Base-by-base conservation (phyloP, 805 yeast species). In the Geotrichum ghanense region DNA sequence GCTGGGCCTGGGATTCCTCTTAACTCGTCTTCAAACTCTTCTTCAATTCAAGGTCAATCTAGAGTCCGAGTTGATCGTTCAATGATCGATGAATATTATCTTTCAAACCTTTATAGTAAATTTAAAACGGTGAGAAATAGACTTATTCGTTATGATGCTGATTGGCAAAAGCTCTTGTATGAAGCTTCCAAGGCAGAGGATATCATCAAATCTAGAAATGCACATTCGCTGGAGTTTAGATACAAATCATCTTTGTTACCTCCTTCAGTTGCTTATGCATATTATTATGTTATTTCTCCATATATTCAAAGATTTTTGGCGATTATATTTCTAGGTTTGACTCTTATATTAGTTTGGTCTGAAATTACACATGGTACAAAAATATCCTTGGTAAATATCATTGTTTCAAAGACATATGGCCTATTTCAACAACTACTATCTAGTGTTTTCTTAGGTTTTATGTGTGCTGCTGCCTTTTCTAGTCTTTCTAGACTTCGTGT, bases 311-410 rank as follows among this genome's bases (percentile, higher is more conserved):
- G 76, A n/a, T 19, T 70, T 0, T 50, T 65, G 17, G 71, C 85
- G 0, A 46, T 72, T 0, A 12, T 70, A 0, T 56, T 81, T 17
- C 68, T 68, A 10, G 39, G 56, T 0, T 54, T 75, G 3, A 75
- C 89, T 0, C 59, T 77, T 4, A 57, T 77, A 1, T 65, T 86
- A 2, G 70, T 81, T n/a, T 79, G 83, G 64, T 80, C 89, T 17
- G 95, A 86, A 57, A 65, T 81, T 27, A 70, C 82, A 46, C 89
- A 84, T 59, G 83, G 86, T 2, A 77, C 89, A 1, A 66, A 58
- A 44, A 61, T 78, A 14, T 83, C 90, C 9, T 59, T 83, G 2
- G 72, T 85, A 41, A 81, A 83, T 50, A 34, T 68, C 2, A 51
- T 78, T 2, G 59, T 79, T 22, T 56, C 62, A 3, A 50, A 53